Percentiles rank a stretch among this genome's conserved stretches.
These are phyloP conservation scores for Spongospora subterranea DNA, from an alignment of 208 protist genomes.

Conservation along the genomic window DNA sequence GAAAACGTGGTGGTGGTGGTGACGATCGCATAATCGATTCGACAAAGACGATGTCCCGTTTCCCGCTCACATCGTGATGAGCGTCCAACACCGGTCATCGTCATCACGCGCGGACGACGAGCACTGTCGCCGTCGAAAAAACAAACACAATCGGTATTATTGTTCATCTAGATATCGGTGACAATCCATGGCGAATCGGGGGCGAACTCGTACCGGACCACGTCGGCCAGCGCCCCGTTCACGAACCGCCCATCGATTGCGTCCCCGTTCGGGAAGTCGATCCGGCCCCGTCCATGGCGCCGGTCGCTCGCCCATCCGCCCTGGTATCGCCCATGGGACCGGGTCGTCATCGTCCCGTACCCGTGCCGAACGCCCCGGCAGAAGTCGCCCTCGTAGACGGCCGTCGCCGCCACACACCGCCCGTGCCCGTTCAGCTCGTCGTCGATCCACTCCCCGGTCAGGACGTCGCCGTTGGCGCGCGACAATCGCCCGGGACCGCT, in stretches of 20 bases:
- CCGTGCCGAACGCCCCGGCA: neutral
- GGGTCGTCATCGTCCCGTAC: neutral
- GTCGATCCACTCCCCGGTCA: neutral
- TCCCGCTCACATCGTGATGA: too few relatives aligned
- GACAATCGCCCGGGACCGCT: neutral
- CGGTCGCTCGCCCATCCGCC: neutral
- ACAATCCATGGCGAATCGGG: neutral
- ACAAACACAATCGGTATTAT: too few relatives aligned
- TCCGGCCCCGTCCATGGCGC: neutral
- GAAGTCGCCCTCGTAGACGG: slow-evolving; percentile 17
- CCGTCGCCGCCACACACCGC: neutral
- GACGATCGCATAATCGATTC: too few relatives aligned
- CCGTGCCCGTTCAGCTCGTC: neutral
- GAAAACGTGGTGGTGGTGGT: too few relatives aligned
- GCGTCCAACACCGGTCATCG: too few relatives aligned
- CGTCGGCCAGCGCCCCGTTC: neutral
- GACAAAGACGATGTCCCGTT: too few relatives aligned
- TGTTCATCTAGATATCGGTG: too few relatives aligned
- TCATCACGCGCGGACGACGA: too few relatives aligned
- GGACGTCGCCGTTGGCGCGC: neutral
- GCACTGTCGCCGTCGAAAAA: too few relatives aligned
- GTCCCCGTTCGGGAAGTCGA: neutral
- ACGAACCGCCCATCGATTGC: neutral
- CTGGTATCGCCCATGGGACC: neutral
- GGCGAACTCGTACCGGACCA: neutral